Evolutionary conservation across 2,329 filamentous ascomycete species (phyloP), one percentile per base, ranked within the genome.

Genomic region (Catunica adiposa): DNA sequence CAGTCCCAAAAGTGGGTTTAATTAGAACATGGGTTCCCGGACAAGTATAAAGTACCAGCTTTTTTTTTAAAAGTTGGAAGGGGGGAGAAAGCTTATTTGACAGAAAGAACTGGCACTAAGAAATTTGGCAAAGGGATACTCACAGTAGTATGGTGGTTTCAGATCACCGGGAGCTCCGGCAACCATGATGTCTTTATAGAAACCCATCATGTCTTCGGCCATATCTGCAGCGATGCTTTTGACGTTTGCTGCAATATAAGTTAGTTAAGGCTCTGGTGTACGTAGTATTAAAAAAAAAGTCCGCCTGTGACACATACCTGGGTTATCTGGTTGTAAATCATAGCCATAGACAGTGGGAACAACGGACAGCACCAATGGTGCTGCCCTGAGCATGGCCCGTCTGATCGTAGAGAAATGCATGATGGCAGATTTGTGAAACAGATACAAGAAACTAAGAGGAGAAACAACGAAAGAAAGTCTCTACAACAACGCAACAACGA

Each of bases 181-280:
- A 25, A 54, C 37, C 56, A 55, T 58, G 25, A 55, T 66, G 55
- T 58, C 34, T 23, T 47, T 38, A 58, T 71, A 71, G 53, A 67
- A 70, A 5, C 65, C 62, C 54, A 71, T 61, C 65, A 80, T 68
- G 61, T 79, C 76, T 44, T 70, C 66, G 1, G 75, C 70, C 65
- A 79, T 73, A 48, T 70, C 66, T 59, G 72, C 74, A 14, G 77
- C 70, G 9, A 74, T 68, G 38, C 66, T 63, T 58, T 68, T 73
- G 58, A 79, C 65, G 1, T 75, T 79, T 46, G 71, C 77, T 80
- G 59, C 25, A 56, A 44, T 17, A 20, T 25, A n/a, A 47, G 56
- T 51, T 22, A 52, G 46, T n/a, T n/a, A 51, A 51, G 14, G n/a
- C 37, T 17, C 20, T 11, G n/a, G 17, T 26, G 8, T 9, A 42